Percentiles rank a stretch among this genome's conserved stretches.
Evolutionary conservation across 2,329 filamentous ascomycete genomes (phyloP).

Genomic region (Gyromitra esculenta): DNA sequence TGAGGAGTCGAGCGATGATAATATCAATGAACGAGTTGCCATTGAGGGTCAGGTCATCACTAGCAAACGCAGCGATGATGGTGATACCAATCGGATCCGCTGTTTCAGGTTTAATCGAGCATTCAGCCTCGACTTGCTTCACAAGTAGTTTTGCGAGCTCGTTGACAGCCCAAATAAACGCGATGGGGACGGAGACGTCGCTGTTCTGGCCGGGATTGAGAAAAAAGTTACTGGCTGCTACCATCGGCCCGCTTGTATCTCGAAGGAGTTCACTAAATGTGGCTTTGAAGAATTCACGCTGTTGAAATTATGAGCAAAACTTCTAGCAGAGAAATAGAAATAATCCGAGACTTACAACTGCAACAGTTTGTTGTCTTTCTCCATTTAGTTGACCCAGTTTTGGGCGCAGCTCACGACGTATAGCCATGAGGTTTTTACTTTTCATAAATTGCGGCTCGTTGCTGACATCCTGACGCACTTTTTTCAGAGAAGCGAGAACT

Average conservation of each 20-base stretch:
- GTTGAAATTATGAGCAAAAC: conserved; percentile 28
- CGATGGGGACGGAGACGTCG: conserved; percentile 47
- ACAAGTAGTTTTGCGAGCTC: conserved; percentile 54
- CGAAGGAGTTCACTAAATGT: conserved; percentile 45
- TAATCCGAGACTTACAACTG: conserved; percentile 46
- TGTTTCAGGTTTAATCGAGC: conserved; percentile 70
- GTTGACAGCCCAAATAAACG: conserved; percentile 54
- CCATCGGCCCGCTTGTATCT: conserved; percentile 36
- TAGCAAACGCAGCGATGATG: conserved; percentile 77
- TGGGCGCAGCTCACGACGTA: conserved; percentile 52
- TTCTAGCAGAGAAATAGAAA: not conserved
- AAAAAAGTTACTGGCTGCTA: conserved; percentile 49
- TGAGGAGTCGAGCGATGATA: conserved; percentile 84
- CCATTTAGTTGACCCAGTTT: conserved; percentile 55
- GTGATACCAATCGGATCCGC: conserved; percentile 84
- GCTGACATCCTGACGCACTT: conserved; percentile 45
- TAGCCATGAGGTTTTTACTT: conserved; percentile 49
- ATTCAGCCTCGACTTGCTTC: conserved; percentile 63
- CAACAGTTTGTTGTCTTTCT: conserved; percentile 52
- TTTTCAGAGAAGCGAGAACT: conserved; percentile 51
- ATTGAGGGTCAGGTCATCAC: conserved; percentile 72
- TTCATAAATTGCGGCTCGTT: conserved; percentile 46
- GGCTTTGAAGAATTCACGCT: conserved; percentile 52
- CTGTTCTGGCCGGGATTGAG: conserved; percentile 36
- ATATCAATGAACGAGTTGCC: conserved; percentile 79